These are phyloP conservation scores for Pilatotrama ljubarskyi DNA, from an alignment of 768 basidiomycete species.

Conservation along the genomic window DNA sequence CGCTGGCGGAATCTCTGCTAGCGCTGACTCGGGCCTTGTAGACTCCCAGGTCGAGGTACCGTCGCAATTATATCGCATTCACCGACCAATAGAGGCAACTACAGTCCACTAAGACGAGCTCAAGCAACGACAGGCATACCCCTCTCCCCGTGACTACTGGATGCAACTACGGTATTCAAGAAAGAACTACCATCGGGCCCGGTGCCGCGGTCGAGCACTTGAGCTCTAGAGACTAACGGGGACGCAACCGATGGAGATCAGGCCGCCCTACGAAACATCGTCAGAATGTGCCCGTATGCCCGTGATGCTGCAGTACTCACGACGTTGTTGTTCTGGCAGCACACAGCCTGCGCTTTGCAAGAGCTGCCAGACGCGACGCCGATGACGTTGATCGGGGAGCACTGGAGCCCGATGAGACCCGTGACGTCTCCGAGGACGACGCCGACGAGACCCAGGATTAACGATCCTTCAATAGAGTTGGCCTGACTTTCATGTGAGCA, in stretches of 20 bases:
- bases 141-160: no score
- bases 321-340: constrained; percentile 13
- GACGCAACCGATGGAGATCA: constrained; percentile 21
- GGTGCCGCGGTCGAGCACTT: neutral
- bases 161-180: neutral
- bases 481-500: neutral
- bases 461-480: neutral
- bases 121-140: no score
- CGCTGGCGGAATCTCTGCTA: no score
- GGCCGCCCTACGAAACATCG: constrained; percentile 7
- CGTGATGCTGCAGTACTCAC: neutral
- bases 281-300: neutral
- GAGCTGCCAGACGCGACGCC: neutral
- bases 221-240: constrained; percentile 12
- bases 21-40: no score
- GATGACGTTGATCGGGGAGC: constrained; percentile 13
- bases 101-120: no score
- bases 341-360: neutral
- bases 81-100: no score
- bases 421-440: neutral
- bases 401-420: neutral
- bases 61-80: no score
- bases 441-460: constrained; percentile 5
- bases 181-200: neutral
- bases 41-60: no score